Base-by-base conservation (phyloP, 345 rosid species). In the Acer yangbiense region DNA sequence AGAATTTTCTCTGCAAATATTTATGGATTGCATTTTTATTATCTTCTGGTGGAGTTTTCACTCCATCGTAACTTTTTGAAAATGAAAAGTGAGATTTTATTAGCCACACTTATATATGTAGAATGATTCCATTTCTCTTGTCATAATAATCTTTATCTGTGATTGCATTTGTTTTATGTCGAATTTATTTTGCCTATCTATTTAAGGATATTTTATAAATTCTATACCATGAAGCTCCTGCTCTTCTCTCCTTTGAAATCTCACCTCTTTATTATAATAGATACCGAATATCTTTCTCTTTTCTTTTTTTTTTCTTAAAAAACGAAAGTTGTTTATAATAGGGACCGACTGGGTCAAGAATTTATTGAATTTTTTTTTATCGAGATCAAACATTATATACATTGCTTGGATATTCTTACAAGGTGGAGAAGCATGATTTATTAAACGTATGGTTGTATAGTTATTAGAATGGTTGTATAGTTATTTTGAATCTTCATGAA, bases 201-300 rank as follows among this genome's bases (percentile, higher is more conserved):
- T 8, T 35, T 16, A 62, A 21, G 63, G n/a, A 25, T 73, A 73
- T 8, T 27, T 73, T 16, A 0, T 11, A 0, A 50, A 54, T 64
- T 74, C 46, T 64, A 48, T 29, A 6, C 69, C 77, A 9, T 64
- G 46, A 6, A 48, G 61, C 48, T 48, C 61, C 62, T 11, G 1
- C 6, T 69, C 77, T 12, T 70, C 10, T 29, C 70, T 48, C 10
- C 10, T 7, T 74, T 50, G 71, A 64, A 71, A 74, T 74, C 18
- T 64, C 11, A 1, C 7, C 25, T 50, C 60, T 20, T 62, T 14
- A 41, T 39, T 35, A 39, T 50, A 25, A 69, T 13, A 23, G 23
- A 69, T 69, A 69, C 73, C 3, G 73, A 27, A 27, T 69, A 69
- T 52, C 41, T 69, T 52, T 27, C 16, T 18, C 16, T 5, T 16